Evolutionary conservation across 345 rosid genomes (phyloP).

Genomic region (Microthlaspi erraticum): DNA sequence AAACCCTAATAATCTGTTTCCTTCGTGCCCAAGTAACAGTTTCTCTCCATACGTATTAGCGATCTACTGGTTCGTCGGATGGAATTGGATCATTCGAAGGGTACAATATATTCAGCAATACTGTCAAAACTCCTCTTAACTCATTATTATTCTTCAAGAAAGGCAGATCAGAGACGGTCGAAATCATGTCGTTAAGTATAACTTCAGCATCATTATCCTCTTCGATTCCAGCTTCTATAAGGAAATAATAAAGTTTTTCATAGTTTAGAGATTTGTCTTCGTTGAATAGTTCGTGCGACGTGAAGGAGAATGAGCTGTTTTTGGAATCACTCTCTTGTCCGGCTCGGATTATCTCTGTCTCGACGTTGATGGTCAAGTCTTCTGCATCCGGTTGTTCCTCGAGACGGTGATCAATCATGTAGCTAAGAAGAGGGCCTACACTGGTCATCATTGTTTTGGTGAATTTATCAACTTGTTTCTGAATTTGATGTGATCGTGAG

Average conservation of each 20-base stretch:
- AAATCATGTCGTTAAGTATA: constrained; percentile 14
- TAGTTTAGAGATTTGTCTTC: constrained; percentile 8
- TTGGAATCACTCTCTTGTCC: neutral
- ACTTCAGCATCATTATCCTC: neutral
- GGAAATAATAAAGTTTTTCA: constrained; percentile 9
- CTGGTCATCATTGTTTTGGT: neutral
- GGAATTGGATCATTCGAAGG: neutral
- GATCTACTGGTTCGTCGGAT: neutral
- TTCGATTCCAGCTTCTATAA: constrained; percentile 10
- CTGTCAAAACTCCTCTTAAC: constrained; percentile 10
- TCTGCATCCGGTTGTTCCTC: neutral
- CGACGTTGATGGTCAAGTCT: constrained; percentile 7
- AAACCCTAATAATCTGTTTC: neutral
- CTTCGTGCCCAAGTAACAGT: constrained; percentile 11
- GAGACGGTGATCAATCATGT: constrained; percentile 18
- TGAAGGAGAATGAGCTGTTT: constrained; percentile 1
- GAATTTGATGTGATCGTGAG: neutral
- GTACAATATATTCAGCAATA: neutral
- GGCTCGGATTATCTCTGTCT: neutral
- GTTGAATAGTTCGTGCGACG: neutral
- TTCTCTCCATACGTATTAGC: neutral
- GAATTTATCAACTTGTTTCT: neutral
- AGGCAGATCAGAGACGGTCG: neutral
- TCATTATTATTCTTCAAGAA: neutral
- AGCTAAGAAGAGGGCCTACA: constrained; percentile 8